These are phyloP conservation scores for Lonicera japonica DNA, from an alignment of 129 eudicot species.

Conservation along the genomic window DNA sequence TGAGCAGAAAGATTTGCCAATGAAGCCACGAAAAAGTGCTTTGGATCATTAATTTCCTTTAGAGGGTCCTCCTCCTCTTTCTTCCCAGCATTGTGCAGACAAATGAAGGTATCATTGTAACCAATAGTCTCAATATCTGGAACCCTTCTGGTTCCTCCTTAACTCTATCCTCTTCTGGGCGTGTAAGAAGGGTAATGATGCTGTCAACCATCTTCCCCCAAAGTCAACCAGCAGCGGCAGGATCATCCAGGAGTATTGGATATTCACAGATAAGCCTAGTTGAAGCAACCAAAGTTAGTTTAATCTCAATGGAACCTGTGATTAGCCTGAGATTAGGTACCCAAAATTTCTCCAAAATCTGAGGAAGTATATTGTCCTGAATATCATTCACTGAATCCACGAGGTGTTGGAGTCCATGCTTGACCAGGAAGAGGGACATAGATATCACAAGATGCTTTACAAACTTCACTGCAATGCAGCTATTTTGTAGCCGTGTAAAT, in stretches of 20 bases:
- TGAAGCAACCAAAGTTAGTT: slow-evolving; percentile 83
- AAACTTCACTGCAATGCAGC: slow-evolving; percentile 52
- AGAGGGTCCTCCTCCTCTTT: slow-evolving; percentile 94
- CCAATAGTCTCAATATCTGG: slow-evolving; percentile 84
- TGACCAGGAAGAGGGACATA: slow-evolving; percentile 83
- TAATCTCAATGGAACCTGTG: slow-evolving; percentile 68
- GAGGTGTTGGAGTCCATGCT: slow-evolving; percentile 64
- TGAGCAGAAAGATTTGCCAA: slow-evolving; percentile 57
- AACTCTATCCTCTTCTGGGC: slow-evolving; percentile 85
- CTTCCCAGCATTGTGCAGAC: slow-evolving; percentile 77
- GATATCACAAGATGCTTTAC: slow-evolving; percentile 62
- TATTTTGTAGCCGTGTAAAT: slow-evolving; percentile 55
- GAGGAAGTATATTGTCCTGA: slow-evolving; percentile 53
- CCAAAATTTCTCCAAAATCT: slow-evolving; percentile 72
- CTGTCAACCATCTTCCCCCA: slow-evolving; percentile 90
- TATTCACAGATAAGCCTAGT: slow-evolving; percentile 80
- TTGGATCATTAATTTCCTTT: slow-evolving; percentile 80
- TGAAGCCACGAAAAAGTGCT: slow-evolving; percentile 49
- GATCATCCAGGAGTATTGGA: slow-evolving; percentile 44
- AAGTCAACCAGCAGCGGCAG: slow-evolving; percentile 40
- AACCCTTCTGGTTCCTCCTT: slow-evolving; percentile 86
- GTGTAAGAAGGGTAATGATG: slow-evolving; percentile 73
- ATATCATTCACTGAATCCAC: slow-evolving; percentile 59
- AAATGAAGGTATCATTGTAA: slow-evolving; percentile 69
- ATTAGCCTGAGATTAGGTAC: slow-evolving; percentile 73